Percentiles rank a stretch among this genome's conserved stretches.
phyloP scores from a whole-genome alignment of 2,329 filamentous ascomycete genomes.

The Sporothrix protearum region DNA sequence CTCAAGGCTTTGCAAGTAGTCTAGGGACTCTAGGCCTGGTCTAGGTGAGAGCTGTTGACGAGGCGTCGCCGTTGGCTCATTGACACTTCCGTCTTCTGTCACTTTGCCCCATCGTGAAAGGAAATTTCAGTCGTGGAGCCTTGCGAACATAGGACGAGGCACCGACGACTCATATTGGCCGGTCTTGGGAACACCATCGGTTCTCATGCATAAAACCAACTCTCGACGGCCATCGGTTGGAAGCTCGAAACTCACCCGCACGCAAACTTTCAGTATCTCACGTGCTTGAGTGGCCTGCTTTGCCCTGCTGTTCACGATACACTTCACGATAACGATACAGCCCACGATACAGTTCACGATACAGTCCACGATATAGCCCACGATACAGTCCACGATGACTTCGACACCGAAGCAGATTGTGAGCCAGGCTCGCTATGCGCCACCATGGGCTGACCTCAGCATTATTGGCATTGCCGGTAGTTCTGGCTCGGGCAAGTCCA shows the following conservation, averaged over 20 bases:
- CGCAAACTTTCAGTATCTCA: background rate
- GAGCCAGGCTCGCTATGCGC: conserved; percentile 72
- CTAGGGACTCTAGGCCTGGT: too few species aligned
- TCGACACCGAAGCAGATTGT: conserved; percentile 42
- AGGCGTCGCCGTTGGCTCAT: background rate
- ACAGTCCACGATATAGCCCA: background rate
- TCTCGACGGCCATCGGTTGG: background rate
- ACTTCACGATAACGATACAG: background rate
- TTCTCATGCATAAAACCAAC: too few species aligned
- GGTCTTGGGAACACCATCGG: background rate
- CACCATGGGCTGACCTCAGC: conserved; percentile 92
- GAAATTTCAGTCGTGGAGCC: background rate
- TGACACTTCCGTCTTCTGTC: background rate
- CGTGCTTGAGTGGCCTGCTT: background rate
- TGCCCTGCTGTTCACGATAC: background rate
- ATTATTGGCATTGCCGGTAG: conserved; percentile 96
- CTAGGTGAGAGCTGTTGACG: background rate
- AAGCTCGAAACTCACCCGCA: background rate
- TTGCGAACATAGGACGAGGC: background rate
- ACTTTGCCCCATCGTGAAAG: background rate
- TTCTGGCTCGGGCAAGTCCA: conserved; percentile 93
- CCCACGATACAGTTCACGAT: conserved; percentile 9
- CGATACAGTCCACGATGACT: conserved; percentile 5
- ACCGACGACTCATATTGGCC: background rate
- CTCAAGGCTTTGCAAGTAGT: background rate